A percentile compares a stretch with the other conserved stretches of the same genome.
Conservation (phyloP, 2,329 filamentous ascomycete species). For the Neofusicoccum cordaticola region DNA sequence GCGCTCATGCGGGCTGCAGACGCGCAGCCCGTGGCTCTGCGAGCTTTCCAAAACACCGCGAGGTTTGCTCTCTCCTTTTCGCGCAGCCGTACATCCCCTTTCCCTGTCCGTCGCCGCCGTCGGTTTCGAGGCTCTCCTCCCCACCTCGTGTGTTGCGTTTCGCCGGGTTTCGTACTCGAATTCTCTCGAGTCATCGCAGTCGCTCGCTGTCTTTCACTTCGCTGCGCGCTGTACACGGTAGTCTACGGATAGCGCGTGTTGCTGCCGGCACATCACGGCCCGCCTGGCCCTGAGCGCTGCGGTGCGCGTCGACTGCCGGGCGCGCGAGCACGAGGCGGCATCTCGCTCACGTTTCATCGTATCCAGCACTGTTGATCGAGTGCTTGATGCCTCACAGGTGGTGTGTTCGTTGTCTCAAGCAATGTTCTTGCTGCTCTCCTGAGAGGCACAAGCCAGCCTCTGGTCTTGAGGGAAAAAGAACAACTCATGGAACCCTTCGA, state of each 20-base stretch:
- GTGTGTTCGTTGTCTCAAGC: background rate
- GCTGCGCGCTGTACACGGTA: background rate
- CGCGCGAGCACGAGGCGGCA: background rate
- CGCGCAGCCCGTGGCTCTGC: background rate
- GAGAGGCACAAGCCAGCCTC: conserved; percentile 10
- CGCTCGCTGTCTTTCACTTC: background rate
- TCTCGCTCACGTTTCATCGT: background rate
- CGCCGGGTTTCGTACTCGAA: background rate
- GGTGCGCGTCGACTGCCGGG: background rate
- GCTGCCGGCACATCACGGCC: background rate
- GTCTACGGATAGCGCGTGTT: background rate
- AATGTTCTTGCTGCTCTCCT: background rate
- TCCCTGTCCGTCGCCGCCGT: background rate
- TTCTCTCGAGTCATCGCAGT: background rate
- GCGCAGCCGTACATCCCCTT: background rate
- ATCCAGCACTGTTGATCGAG: background rate
- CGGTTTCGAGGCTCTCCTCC: background rate
- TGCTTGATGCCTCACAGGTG: background rate
- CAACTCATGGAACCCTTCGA: background rate
- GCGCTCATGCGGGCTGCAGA: background rate
- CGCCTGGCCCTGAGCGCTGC: background rate
- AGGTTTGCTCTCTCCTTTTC: background rate
- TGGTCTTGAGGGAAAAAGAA: background rate
- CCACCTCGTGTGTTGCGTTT: background rate
- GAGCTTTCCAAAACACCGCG: background rate